These are phyloP conservation scores for Pestalotiopsis fici DNA, from an alignment of 2,329 filamentous ascomycete species.

Conservation along the genomic window DNA sequence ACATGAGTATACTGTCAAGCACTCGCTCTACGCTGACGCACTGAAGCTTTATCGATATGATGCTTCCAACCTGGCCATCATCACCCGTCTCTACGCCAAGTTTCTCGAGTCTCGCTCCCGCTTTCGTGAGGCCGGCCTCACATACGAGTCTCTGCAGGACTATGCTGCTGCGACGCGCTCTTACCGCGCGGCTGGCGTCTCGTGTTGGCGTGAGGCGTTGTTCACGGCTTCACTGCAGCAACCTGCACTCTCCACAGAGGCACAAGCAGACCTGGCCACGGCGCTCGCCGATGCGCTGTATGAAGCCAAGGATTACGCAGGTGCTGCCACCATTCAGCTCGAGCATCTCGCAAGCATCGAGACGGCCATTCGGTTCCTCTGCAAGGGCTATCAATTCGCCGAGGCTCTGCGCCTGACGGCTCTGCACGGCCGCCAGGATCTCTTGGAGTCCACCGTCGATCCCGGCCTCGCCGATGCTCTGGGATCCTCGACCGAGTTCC, in stretches of 20 bases:
- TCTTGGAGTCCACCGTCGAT: slow-evolving; percentile 73
- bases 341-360: slow-evolving; percentile 78
- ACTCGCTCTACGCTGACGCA: slow-evolving; percentile 76
- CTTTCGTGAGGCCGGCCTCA: slow-evolving; percentile 84
- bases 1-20: slow-evolving; percentile 74
- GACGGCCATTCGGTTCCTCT: slow-evolving; percentile 73
- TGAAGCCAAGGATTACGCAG: slow-evolving; percentile 81
- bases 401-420: slow-evolving; percentile 82
- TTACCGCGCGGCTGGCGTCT: slow-evolving; percentile 76
- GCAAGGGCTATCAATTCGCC: slow-evolving; percentile 83
- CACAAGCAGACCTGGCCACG: slow-evolving; percentile 69
- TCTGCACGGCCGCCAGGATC: slow-evolving; percentile 57
- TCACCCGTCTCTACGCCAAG: slow-evolving; percentile 79
- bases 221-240: slow-evolving; percentile 71
- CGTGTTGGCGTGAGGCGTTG: slow-evolving; percentile 88
- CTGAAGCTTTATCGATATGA: slow-evolving; percentile 86
- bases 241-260: slow-evolving; percentile 59
- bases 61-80: slow-evolving; percentile 59
- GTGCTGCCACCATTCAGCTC: slow-evolving; percentile 77
- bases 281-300: slow-evolving; percentile 76
- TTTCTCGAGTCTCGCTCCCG: slow-evolving; percentile 74
- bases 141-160: slow-evolving; percentile 83
- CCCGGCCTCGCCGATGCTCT: slow-evolving; percentile 78
- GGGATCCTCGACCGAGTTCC: slow-evolving; percentile 81
- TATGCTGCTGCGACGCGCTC: slow-evolving; percentile 75